phyloP scores from a whole-genome alignment of 495 filamentous ascomycete genomes.

The Amniculicola lignicola region DNA sequence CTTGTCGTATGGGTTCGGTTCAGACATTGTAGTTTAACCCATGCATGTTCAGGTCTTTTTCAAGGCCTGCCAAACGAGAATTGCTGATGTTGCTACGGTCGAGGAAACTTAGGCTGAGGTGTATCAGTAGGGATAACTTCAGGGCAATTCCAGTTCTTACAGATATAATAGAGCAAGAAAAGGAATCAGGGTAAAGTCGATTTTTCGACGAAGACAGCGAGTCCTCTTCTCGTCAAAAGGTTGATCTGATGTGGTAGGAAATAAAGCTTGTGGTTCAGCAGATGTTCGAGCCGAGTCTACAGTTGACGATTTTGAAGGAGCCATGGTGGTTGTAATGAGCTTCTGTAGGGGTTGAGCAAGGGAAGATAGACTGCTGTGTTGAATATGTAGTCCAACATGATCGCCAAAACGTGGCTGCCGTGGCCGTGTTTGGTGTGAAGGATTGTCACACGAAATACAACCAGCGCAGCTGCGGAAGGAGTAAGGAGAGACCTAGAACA shows the following conservation, averaged over 20 bases:
- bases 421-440: too few relatives aligned
- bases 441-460: too few relatives aligned
- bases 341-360: too few relatives aligned
- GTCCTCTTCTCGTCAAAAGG: constrained; percentile 27
- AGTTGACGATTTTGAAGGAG: too few relatives aligned
- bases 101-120: constrained; percentile 31
- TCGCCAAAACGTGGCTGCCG: too few relatives aligned
- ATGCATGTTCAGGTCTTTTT: constrained; percentile 22
- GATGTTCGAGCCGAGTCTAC: too few relatives aligned
- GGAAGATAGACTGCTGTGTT: too few relatives aligned
- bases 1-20: not conserved
- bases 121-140: not conserved
- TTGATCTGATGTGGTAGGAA: not conserved
- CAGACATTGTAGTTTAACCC: constrained; percentile 28
- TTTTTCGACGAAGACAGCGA: constrained; percentile 21
- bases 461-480: too few relatives aligned
- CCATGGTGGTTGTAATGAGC: too few relatives aligned
- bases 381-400: too few relatives aligned
- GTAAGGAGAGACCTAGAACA: too few relatives aligned
- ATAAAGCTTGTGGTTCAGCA: too few relatives aligned
- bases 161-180: constrained; percentile 29
- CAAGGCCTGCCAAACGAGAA: constrained; percentile 31
- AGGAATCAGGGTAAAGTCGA: constrained; percentile 26
- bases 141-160: not conserved
- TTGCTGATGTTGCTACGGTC: constrained; percentile 37